Base-by-base conservation (phyloP, 1,139 yeast species). In the Suhomyces yuchorum region DNA sequence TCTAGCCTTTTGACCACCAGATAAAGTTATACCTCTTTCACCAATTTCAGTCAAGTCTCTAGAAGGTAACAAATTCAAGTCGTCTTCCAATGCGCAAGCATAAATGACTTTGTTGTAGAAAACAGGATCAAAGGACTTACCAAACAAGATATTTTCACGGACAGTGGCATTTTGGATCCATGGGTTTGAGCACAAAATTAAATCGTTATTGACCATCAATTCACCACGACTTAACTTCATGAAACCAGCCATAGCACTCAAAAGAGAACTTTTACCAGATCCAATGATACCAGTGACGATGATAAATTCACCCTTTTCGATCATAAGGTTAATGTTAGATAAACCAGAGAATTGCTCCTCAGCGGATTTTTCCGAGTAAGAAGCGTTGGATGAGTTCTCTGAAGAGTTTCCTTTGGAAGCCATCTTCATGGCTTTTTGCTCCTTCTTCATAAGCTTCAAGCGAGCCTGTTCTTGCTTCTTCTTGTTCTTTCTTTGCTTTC, bases 141-240 rank as follows among this genome's bases (percentile, higher is more conserved):
- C 78, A 55, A 74, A 74, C 33, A 65, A 50, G 36, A 74, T 73
- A 56, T 74, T 74, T 36, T 71, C 72, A 43, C 73, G 62, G 18
- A 74, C 70, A 22, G 78, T 70, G n/a, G 78, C 65, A 53, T 73
- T 74, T 60, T 74, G 78, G 46, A 74, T 72, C 79, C 79, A 74
- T 17, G 77, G 76, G 11, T 63, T 56, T 11, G 70, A 61, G 49
- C 77, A 70, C 37, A 70, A 60, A 36, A 71, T 57, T 34, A 65
- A 55, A 26, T 63, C 67, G 22, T 66, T 67, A 46, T 64, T 58
- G 14, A 70, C 58, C 7, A 51, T 56, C 42, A 72, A 52, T 5
- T 54, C 46, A 23, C 75, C 77, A 46, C 62, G 63, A 36, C 56
- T 53, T 48, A 70, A 53, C 47, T 63, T 66, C 77, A 72, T 70